These are phyloP conservation scores for Casuarina equisetifolia DNA, from an alignment of 306 rosid genomes.

Conservation along the genomic window DNA sequence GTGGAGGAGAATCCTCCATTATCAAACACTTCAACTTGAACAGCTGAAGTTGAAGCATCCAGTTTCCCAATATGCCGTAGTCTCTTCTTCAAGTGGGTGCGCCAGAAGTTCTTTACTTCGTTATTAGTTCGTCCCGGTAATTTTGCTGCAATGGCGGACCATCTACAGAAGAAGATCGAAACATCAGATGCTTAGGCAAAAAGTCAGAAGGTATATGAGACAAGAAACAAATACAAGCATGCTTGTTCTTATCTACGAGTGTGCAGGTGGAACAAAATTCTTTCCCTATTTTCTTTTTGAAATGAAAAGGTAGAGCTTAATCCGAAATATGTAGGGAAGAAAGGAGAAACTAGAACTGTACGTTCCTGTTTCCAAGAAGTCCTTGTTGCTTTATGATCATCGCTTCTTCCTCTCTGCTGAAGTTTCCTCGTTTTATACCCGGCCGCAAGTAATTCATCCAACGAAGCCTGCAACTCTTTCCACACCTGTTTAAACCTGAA, in stretches of 20 bases:
- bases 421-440: constrained; percentile 92
- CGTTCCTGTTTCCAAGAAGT: constrained; percentile 74
- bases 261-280: no score
- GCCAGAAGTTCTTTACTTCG: constrained; percentile 94
- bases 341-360: neutral
- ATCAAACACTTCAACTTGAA: no score
- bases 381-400: constrained; percentile 59
- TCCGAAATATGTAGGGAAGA: no score
- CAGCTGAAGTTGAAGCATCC: no score
- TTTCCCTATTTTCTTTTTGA: no score
- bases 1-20: no score
- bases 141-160: constrained; percentile 92
- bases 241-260: neutral
- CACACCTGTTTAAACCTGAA: constrained; percentile 80
- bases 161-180: constrained; percentile 42
- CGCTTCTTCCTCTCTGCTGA: constrained; percentile 74
- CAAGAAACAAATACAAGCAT: neutral
- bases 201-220: no score
- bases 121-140: constrained; percentile 91
- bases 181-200: neutral
- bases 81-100: constrained; percentile 87
- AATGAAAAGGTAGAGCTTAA: no score
- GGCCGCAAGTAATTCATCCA: constrained; percentile 90
- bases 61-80: neutral
- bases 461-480: constrained; percentile 88